Evolutionary conservation across 192 early-diverging fungal genomes (phyloP).

Genomic region (Backusella psychrophila): DNA sequence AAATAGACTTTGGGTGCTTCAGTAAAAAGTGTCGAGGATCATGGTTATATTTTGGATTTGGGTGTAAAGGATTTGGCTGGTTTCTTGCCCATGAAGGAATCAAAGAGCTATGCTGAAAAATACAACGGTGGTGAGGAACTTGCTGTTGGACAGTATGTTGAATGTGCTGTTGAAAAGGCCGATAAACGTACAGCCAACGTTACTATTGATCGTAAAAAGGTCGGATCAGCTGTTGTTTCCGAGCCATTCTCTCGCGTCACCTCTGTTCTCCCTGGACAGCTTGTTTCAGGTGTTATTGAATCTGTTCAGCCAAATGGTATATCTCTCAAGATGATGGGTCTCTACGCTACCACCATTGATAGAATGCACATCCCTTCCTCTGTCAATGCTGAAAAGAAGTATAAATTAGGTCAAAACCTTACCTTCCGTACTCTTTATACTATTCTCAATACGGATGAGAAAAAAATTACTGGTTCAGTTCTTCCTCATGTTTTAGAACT

Average conservation of each 20-base stretch:
- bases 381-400: constrained; percentile 50
- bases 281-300: constrained; percentile 67
- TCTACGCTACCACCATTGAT: constrained; percentile 76
- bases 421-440: constrained; percentile 74
- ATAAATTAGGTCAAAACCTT: constrained; percentile 61
- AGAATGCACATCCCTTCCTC: constrained; percentile 51
- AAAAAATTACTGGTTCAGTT: constrained; percentile 57
- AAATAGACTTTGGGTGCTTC: constrained; percentile 58
- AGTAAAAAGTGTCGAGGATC: constrained; percentile 87
- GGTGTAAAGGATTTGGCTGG: constrained; percentile 69
- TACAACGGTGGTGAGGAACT: constrained; percentile 61
- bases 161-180: constrained; percentile 60
- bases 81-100: constrained; percentile 73
- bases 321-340: constrained; percentile 74
- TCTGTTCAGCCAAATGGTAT: constrained; percentile 64
- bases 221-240: constrained; percentile 49
- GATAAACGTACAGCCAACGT: constrained; percentile 63
- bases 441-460: constrained; percentile 61
- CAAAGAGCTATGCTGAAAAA: constrained; percentile 59
- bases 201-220: constrained; percentile 58
- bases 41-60: constrained; percentile 81
- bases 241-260: constrained; percentile 61
- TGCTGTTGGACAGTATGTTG: constrained; percentile 73
- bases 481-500: constrained; percentile 57
- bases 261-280: constrained; percentile 80